Conservation (phyloP, 2,329 filamentous ascomycete species). For the Bipolaris victoriae region DNA sequence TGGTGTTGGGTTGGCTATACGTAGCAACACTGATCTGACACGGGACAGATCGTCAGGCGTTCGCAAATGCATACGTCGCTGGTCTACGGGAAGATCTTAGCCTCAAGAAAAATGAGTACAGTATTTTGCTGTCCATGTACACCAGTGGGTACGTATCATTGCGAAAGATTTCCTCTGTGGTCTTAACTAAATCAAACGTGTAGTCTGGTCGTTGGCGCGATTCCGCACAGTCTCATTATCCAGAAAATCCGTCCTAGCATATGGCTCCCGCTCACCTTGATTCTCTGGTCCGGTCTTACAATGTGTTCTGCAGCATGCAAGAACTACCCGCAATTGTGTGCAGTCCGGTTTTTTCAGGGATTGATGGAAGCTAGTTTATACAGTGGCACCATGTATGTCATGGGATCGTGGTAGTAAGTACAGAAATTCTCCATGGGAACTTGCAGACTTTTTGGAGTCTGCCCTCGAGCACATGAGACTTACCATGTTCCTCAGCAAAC, state of each 20-base stretch:
- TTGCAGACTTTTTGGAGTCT: not conserved
- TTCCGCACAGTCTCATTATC: slow-evolving; percentile 31
- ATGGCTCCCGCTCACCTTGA: slow-evolving; percentile 32
- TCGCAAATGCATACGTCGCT: slow-evolving; percentile 35
- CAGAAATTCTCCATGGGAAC: too few species aligned
- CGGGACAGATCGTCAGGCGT: slow-evolving; percentile 25
- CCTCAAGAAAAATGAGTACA: slow-evolving; percentile 34
- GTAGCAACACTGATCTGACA: not conserved
- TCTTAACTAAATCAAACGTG: not conserved
- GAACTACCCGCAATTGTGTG: slow-evolving; percentile 28
- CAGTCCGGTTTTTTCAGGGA: slow-evolving; percentile 32
- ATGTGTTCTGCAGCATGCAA: slow-evolving; percentile 36
- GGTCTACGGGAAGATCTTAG: slow-evolving; percentile 32
- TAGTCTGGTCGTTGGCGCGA: slow-evolving; percentile 30
- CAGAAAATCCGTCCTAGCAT: slow-evolving; percentile 32
- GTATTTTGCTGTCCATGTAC: slow-evolving; percentile 31
- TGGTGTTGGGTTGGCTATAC: not conserved
- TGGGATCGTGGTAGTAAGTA: slow-evolving; percentile 39
- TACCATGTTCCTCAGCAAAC: slow-evolving; percentile 19
- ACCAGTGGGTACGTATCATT: slow-evolving; percentile 24
- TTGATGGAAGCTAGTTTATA: slow-evolving; percentile 31
- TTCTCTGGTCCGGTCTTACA: slow-evolving; percentile 33
- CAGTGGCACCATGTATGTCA: slow-evolving; percentile 30
- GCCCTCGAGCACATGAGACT: not conserved
- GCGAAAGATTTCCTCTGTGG: not conserved